These are phyloP conservation scores for Gloeopeniophorella convolvens DNA, from an alignment of 768 basidiomycete species.

Conservation along the genomic window DNA sequence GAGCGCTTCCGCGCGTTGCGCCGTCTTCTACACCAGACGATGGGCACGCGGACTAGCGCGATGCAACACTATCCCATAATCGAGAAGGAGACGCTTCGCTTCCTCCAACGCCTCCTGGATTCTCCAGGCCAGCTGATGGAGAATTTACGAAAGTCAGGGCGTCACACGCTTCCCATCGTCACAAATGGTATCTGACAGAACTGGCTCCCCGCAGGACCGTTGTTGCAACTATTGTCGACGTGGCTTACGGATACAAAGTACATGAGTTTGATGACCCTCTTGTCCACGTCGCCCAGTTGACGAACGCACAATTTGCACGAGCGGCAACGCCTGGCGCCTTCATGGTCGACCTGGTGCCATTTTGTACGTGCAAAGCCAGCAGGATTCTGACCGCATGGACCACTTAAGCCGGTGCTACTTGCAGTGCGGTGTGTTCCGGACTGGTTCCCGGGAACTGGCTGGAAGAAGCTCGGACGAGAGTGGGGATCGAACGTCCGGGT, in stretches of 20 bases:
- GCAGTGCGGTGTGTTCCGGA: conserved; percentile 26
- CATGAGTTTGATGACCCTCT: conserved; percentile 24
- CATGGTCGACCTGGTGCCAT: conserved; percentile 24
- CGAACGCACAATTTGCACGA: conserved; percentile 8
- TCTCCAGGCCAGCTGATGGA: conserved; percentile 3
- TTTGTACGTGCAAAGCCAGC: conserved; percentile 15
- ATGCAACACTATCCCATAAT: background rate
- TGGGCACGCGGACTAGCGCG: conserved; percentile 28
- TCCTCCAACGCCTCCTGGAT: conserved; percentile 9
- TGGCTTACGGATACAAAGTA: conserved; percentile 28
- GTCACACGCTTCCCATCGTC: background rate
- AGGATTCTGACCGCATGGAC: no score
- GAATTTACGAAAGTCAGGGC: conserved; percentile 8
- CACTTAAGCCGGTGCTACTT: no score
- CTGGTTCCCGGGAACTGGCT: conserved; percentile 31
- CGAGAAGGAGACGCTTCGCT: conserved; percentile 16
- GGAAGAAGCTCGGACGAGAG: conserved; percentile 13
- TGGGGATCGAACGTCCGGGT: background rate
- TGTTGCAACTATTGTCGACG: conserved; percentile 25
- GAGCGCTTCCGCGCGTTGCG: conserved; percentile 38
- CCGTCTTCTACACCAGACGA: conserved; percentile 36
- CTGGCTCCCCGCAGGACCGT: conserved; percentile 19
- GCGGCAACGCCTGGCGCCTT: conserved; percentile 18
- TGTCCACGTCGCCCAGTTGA: conserved; percentile 20
- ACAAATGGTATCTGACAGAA: background rate